These are phyloP conservation scores for Eucalyptus albens DNA, from an alignment of 345 rosid species.

Conservation along the genomic window DNA sequence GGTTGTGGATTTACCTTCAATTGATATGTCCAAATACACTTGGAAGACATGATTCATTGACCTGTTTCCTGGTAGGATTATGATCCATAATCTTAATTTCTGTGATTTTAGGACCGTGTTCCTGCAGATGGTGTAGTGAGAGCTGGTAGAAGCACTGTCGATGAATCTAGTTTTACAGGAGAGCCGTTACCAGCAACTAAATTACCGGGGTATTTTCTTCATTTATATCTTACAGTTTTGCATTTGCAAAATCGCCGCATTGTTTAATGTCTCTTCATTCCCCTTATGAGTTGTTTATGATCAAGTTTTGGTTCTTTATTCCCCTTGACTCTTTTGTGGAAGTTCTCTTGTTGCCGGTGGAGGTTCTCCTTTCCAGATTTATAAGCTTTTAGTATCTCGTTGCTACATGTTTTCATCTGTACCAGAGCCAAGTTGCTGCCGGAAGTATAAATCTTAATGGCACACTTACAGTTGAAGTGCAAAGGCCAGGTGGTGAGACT, in stretches of 20 bases:
- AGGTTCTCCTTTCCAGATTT: background rate
- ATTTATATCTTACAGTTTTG: background rate
- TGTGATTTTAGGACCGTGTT: slow-evolving; percentile 62
- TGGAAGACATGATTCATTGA: background rate
- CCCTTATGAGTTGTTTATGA: background rate
- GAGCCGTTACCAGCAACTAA: slow-evolving; percentile 96
- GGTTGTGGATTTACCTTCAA: background rate
- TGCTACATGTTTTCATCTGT: background rate
- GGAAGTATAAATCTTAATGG: slow-evolving; percentile 96
- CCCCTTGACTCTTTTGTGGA: background rate
- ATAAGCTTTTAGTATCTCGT: background rate
- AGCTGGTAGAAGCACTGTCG: slow-evolving; percentile 90
- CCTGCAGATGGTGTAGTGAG: slow-evolving; percentile 91
- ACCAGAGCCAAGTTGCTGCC: slow-evolving; percentile 87
- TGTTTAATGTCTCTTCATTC: background rate
- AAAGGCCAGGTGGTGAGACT: slow-evolving; percentile 97
- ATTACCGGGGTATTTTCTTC: slow-evolving; percentile 55
- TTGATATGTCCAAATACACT: background rate
- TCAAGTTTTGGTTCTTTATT: background rate
- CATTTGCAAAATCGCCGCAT: background rate
- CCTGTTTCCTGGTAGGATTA: background rate
- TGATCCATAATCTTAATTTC: background rate
- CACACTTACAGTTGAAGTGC: slow-evolving; percentile 81
- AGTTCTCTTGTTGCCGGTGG: background rate
- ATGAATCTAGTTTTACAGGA: slow-evolving; percentile 96